A percentile compares a stretch with the other conserved stretches of the same genome.
phyloP scores from a whole-genome alignment of 768 basidiomycete species.

The Epithele typhae region DNA sequence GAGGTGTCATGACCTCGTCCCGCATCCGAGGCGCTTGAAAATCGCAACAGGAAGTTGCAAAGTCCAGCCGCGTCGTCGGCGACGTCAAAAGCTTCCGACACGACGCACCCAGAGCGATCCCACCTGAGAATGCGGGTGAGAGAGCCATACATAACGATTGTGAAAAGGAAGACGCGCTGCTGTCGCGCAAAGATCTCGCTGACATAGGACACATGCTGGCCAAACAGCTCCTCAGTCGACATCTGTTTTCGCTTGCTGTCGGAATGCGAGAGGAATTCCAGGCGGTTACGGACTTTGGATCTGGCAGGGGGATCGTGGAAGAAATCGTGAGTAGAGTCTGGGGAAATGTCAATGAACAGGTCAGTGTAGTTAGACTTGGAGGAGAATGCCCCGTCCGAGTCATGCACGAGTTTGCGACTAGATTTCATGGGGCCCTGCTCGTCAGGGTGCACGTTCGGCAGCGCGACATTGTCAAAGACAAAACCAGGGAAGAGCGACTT shows the following conservation, averaged over 20 bases:
- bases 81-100: slow-evolving; percentile 26
- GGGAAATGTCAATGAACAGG: slow-evolving; percentile 6
- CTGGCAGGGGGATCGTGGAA: neutral
- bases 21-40: slow-evolving; percentile 7
- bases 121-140: slow-evolving; percentile 27
- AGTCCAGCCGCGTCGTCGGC: slow-evolving; percentile 16
- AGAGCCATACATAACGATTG: slow-evolving; percentile 24
- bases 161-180: slow-evolving; percentile 26
- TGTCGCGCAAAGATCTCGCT: slow-evolving; percentile 20
- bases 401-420: neutral
- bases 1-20: slow-evolving; percentile 25
- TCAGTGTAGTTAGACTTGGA: neutral
- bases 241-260: too few species aligned
- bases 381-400: neutral
- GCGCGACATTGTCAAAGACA: too few species aligned
- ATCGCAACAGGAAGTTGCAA: slow-evolving; percentile 28
- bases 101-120: slow-evolving; percentile 32
- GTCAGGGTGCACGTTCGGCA: too few species aligned
- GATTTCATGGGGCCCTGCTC: neutral
- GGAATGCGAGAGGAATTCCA: neutral
- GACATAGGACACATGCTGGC: slow-evolving; percentile 1
- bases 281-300: neutral
- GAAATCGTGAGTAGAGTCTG: neutral
- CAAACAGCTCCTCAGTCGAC: neutral
- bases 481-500: too few species aligned